These are phyloP conservation scores for Pichia cephalocereana DNA, from an alignment of 805 yeast genomes.

Conservation along the genomic window DNA sequence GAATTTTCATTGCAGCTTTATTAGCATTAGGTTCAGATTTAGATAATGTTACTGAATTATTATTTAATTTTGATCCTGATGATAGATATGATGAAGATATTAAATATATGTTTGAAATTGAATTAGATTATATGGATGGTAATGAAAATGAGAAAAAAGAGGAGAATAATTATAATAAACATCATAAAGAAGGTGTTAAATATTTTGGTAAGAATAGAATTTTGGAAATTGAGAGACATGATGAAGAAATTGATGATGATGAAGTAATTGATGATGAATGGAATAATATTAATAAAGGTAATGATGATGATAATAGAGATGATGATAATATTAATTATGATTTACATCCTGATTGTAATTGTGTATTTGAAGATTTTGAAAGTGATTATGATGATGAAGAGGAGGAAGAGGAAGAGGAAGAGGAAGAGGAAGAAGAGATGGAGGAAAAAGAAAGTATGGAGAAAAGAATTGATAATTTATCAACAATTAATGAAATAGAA, in stretches of 20 bases:
- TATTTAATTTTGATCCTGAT: constrained; percentile 47
- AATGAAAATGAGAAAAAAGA: constrained; percentile 16
- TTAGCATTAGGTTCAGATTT: constrained; percentile 38
- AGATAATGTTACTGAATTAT: constrained; percentile 43
- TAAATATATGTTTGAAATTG: constrained; percentile 27
- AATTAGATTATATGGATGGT: constrained; percentile 17
- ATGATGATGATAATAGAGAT: constrained; percentile 4
- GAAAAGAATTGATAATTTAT: constrained; percentile 6
- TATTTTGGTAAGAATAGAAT: constrained; percentile 12
- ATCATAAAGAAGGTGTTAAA: constrained; percentile 5
- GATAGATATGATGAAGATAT: constrained; percentile 63
- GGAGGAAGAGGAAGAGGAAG: constrained; percentile 11
- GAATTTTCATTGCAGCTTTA: constrained; percentile 49
- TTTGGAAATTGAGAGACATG: constrained; percentile 13
- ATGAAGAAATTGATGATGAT: constrained; percentile 17
- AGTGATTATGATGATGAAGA: constrained; percentile 14
- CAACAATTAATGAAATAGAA: background rate
- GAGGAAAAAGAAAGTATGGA: too few relatives aligned
- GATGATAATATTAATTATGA: constrained; percentile 10
- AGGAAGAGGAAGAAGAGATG: constrained; percentile 13
- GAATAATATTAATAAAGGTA: background rate
- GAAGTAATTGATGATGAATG: constrained; percentile 7
- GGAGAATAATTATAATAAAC: background rate
- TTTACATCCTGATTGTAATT: constrained; percentile 30
- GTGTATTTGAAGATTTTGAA: constrained; percentile 20